phyloP scores from a whole-genome alignment of 2,329 filamentous ascomycete species.

The Rhynchosporium agropyri region DNA sequence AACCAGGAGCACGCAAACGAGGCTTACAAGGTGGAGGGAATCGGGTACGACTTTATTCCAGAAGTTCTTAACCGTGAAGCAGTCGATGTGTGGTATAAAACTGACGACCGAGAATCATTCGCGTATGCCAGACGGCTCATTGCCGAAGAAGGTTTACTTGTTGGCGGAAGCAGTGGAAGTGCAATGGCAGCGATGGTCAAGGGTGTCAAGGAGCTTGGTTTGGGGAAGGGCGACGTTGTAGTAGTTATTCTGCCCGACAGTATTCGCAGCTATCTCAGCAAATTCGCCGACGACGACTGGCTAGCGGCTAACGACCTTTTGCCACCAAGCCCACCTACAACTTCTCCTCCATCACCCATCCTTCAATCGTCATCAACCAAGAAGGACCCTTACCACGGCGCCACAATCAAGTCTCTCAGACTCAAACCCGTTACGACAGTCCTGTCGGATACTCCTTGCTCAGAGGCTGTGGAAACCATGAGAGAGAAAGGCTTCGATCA shows the following conservation, averaged over 20 bases:
- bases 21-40: constrained; percentile 96
- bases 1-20: constrained; percentile 82
- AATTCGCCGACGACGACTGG: constrained; percentile 99
- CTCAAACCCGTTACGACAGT: constrained; percentile 94
- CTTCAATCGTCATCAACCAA: constrained; percentile 44
- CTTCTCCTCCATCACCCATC: constrained; percentile 45
- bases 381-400: constrained; percentile 72
- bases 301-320: constrained; percentile 94
- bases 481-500: constrained; percentile 98
- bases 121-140: constrained; percentile 87
- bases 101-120: constrained; percentile 89
- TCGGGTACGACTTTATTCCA: constrained; percentile 97
- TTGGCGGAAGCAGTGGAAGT: constrained; percentile 91
- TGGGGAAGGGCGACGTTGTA: constrained; percentile 81
- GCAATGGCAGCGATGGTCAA: constrained; percentile 81
- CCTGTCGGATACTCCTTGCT: constrained; percentile 68
- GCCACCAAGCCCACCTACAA: constrained; percentile 57
- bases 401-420: constrained; percentile 79
- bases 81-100: constrained; percentile 98
- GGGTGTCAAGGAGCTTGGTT: constrained; percentile 74
- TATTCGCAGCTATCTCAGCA: constrained; percentile 95
- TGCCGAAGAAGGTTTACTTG: constrained; percentile 88
- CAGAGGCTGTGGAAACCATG: constrained; percentile 95
- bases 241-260: constrained; percentile 94
- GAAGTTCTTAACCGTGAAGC: constrained; percentile 81